These are phyloP conservation scores for Papiliotrema laurentii DNA, from an alignment of 1,284 basidiomycete species.

Conservation along the genomic window DNA sequence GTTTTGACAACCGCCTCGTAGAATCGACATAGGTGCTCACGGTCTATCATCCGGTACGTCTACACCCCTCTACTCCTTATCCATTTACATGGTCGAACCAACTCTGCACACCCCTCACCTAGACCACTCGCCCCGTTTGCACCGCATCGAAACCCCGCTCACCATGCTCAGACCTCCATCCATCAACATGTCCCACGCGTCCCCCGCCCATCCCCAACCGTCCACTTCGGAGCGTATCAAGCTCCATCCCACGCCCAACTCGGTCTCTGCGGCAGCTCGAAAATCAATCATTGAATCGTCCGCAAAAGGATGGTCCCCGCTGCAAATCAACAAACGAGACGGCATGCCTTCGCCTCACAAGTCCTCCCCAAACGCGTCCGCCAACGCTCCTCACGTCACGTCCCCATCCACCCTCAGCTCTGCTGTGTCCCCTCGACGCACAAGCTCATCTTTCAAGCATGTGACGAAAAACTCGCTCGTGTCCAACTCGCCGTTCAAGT, in stretches of 20 bases:
- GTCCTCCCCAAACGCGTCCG: slow-evolving; percentile 18
- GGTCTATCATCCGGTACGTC: not conserved
- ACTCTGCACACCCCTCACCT: not conserved
- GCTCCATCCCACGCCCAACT: slow-evolving; percentile 13
- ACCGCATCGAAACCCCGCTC: not conserved
- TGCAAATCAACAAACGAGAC: slow-evolving; percentile 45
- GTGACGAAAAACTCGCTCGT: slow-evolving; percentile 76
- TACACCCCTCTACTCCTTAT: not conserved
- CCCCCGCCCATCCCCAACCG: slow-evolving; percentile 1
- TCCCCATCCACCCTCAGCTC: not conserved
- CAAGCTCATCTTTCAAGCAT: slow-evolving; percentile 76
- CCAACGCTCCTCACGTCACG: slow-evolving; percentile 37
- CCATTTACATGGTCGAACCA: not conserved
- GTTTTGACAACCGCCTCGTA: not conserved
- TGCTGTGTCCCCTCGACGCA: slow-evolving; percentile 56
- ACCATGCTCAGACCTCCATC: slow-evolving; percentile 2
- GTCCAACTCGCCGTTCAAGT: slow-evolving; percentile 82
- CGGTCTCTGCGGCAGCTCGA: slow-evolving; percentile 22
- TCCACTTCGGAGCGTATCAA: slow-evolving; percentile 20
- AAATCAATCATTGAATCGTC: slow-evolving; percentile 43
- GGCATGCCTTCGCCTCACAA: slow-evolving; percentile 17
- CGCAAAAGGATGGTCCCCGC: slow-evolving; percentile 49
- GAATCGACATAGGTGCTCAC: no score
- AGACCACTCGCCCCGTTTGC: not conserved
- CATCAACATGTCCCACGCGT: not conserved